Base-by-base conservation (phyloP, 495 filamentous ascomycete species). In the Barbatosphaeria neglecta region DNA sequence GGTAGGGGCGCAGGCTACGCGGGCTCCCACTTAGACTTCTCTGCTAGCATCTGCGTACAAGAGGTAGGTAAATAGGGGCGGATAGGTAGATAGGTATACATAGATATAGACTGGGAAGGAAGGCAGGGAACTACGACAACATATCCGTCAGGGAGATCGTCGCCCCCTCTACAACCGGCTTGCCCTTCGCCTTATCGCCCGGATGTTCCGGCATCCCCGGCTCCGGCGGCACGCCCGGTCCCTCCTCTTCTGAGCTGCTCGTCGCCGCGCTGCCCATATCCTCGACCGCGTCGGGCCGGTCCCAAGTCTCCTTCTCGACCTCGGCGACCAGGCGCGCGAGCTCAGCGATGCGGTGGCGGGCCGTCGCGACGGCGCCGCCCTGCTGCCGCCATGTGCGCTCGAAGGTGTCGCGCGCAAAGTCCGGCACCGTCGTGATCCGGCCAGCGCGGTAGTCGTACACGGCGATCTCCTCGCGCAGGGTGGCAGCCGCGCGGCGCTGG, bases 391-490 rank as follows among this genome's bases (percentile, higher is more conserved):
- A 88, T 8, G 82, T 84, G 28, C 74, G 55, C 41, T 69, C 61
- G 48, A 96, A 86, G 39, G 79, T 67, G 1, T 77, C 67, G 33
- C 78, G 55, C 67, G 90, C 77, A 51, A 86, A 96, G 0, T 63
- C 61, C 31, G 78, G 78, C 50, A 95, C 66, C 33, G 70, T 53
- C 0, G 70, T 66, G 59, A 81, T 84, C 38, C 63, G 62, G 17
- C 68, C 76, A 15, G 60, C 60, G 39, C 62, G 67, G 61, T 96
- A 96, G 64, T 96, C 84, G 64, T 94, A 96, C 0, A 87, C 67
- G 3, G 90, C 83, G 41, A 87, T 78, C 52, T 93, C 87, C 66
- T 96, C 92, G 16, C 79, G 65, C 47, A 87, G 84, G 31, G 81
- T 65, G 19, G 89, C 88, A 2, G 87, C 84, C n/a, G 80, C 73